Conservation (phyloP, 2,329 filamentous ascomycete species). For the Ascochyta clinopodiicola region DNA sequence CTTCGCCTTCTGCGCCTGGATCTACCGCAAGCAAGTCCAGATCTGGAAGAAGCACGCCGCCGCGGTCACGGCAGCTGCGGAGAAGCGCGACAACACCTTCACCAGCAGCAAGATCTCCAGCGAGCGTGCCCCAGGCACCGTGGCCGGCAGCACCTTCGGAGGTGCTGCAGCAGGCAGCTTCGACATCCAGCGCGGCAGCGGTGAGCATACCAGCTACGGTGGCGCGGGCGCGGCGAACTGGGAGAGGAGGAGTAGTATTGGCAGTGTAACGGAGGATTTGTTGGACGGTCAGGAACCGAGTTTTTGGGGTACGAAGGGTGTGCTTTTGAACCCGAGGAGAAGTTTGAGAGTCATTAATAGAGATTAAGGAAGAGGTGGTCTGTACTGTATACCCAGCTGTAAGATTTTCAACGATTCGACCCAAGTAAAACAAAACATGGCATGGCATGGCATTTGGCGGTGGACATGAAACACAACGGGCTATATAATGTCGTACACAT, state of each 20-base stretch:
- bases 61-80: slow-evolving; percentile 62
- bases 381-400: slow-evolving; percentile 3
- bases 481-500: background rate
- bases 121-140: slow-evolving; percentile 29
- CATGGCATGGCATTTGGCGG: background rate
- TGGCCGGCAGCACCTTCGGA: slow-evolving; percentile 23
- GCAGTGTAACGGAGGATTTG: slow-evolving; percentile 64
- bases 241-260: slow-evolving; percentile 49
- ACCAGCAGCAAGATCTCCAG: slow-evolving; percentile 34
- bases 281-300: slow-evolving; percentile 70
- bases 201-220: slow-evolving; percentile 23
- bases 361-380: slow-evolving; percentile 46
- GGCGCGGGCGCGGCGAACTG: slow-evolving; percentile 37
- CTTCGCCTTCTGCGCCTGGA: slow-evolving; percentile 73
- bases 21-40: slow-evolving; percentile 73
- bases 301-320: slow-evolving; percentile 67
- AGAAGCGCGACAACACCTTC: slow-evolving; percentile 46
- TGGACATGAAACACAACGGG: background rate
- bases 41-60: slow-evolving; percentile 75
- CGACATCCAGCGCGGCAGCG: slow-evolving; percentile 24
- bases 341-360: slow-evolving; percentile 73
- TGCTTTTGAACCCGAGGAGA: slow-evolving; percentile 70
- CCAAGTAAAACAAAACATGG: background rate
- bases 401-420: background rate
- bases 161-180: slow-evolving; percentile 29